A percentile compares a stretch with the other conserved stretches of the same genome.
Evolutionary conservation across 441 rosid species (phyloP).

Genomic region (Pelargonium australe): DNA sequence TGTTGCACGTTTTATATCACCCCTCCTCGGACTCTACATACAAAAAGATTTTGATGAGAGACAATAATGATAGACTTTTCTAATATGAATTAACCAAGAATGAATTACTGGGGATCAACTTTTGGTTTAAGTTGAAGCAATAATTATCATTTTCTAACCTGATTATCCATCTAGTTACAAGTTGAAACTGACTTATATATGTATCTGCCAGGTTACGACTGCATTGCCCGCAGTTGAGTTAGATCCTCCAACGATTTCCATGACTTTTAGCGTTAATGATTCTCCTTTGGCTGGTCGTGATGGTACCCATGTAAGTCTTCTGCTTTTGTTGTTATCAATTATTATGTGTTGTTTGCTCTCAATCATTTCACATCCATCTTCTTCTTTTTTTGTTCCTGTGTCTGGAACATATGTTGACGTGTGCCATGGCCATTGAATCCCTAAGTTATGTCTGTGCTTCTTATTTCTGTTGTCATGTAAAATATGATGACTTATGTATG

Average conservation of each 20-base stretch:
- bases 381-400: not conserved
- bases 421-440: too few species aligned
- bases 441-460: too few species aligned
- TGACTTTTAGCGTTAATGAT: conserved; percentile 94
- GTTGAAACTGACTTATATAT: conserved; percentile 10
- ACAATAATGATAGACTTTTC: not conserved
- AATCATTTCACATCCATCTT: not conserved
- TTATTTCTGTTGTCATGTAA: too few species aligned
- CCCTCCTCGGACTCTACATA: not conserved
- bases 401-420: not conserved
- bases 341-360: not conserved
- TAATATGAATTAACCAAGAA: not conserved
- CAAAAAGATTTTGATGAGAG: not conserved
- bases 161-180: not conserved
- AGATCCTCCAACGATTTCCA: conserved; percentile 97
- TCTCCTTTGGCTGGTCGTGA: conserved; percentile 95
- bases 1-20: not conserved
- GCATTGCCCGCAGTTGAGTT: conserved; percentile 75
- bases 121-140: not conserved
- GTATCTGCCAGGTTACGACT: conserved; percentile 50
- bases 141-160: not conserved
- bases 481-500: too few species aligned
- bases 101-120: too few species aligned
- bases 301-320: conserved; percentile 71
- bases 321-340: conserved; percentile 14